Evolutionary conservation across 1,284 basidiomycete species (phyloP).

Genomic region (Microbotryum intermedium): DNA sequence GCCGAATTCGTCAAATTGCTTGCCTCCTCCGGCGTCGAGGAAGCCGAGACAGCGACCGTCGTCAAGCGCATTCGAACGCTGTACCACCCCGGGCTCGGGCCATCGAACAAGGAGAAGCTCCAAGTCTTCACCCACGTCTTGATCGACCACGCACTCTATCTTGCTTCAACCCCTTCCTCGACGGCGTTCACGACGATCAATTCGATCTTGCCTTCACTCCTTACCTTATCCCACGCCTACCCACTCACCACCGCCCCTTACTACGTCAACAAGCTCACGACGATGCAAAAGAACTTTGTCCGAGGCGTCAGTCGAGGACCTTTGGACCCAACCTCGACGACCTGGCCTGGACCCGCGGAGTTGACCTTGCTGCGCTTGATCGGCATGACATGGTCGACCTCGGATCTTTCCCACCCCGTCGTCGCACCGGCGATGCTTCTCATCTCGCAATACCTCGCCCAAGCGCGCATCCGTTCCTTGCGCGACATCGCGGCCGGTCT

Average conservation of each 20-base stretch:
- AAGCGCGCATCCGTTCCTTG: conserved; percentile 67
- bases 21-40: conserved; percentile 42
- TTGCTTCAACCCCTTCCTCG: conserved; percentile 52
- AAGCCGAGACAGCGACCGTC: conserved; percentile 69
- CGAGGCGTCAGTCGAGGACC: conserved; percentile 72
- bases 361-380: conserved; percentile 70
- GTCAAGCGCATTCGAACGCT: conserved; percentile 84
- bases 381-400: conserved; percentile 82
- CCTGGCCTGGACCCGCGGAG: conserved; percentile 81
- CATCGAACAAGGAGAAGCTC: conserved; percentile 85
- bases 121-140: conserved; percentile 72
- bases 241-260: conserved; percentile 69
- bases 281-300: conserved; percentile 93
- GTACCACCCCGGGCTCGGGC: conserved; percentile 80
- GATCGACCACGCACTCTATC: conserved; percentile 82
- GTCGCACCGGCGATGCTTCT: conserved; percentile 76
- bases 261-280: conserved; percentile 69
- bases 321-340: conserved; percentile 56
- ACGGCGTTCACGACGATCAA: conserved; percentile 57
- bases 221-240: conserved; percentile 68
- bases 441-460: conserved; percentile 82
- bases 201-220: conserved; percentile 70
- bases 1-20: conserved; percentile 81
- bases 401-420: conserved; percentile 86
- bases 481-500: conserved; percentile 74